phyloP scores from a whole-genome alignment of 495 filamentous ascomycete genomes.

The Trichoderma virens region DNA sequence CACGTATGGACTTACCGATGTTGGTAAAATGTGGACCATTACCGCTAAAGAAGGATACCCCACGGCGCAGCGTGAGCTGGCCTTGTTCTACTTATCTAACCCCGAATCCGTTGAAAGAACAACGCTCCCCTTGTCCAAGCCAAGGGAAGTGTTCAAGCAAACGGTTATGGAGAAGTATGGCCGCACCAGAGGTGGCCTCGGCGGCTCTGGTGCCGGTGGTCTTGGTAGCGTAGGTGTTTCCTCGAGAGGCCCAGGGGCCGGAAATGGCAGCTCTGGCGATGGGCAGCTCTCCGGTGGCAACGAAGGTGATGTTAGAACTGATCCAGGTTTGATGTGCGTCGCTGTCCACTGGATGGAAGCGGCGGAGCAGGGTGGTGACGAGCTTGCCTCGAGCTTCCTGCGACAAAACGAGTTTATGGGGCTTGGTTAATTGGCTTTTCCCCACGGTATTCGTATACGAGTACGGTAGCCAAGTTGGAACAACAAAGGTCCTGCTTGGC shows the following conservation, averaged over 20 bases:
- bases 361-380: slow-evolving; percentile 77
- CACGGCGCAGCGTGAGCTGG: slow-evolving; percentile 89
- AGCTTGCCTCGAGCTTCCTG: slow-evolving; percentile 77
- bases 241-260: slow-evolving; percentile 16
- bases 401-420: slow-evolving; percentile 48
- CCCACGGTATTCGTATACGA: background rate
- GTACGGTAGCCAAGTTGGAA: background rate
- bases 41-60: slow-evolving; percentile 90
- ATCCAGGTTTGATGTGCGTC: slow-evolving; percentile 89
- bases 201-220: slow-evolving; percentile 10
- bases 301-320: slow-evolving; percentile 53
- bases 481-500: background rate
- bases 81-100: slow-evolving; percentile 88
- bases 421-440: slow-evolving; percentile 16
- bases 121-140: slow-evolving; percentile 75
- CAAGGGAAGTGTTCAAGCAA: slow-evolving; percentile 85
- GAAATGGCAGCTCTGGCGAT: slow-evolving; percentile 10
- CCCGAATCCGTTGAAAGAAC: slow-evolving; percentile 80
- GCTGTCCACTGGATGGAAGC: slow-evolving; percentile 99
- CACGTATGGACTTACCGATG: slow-evolving; percentile 68
- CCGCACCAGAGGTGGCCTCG: slow-evolving; percentile 24
- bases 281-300: slow-evolving; percentile 25
- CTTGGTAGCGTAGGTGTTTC: slow-evolving; percentile 13
- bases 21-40: slow-evolving; percentile 87
- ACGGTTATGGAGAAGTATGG: slow-evolving; percentile 71